phyloP scores from a whole-genome alignment of 345 rosid genomes.

The Aquilaria yunnanensis region DNA sequence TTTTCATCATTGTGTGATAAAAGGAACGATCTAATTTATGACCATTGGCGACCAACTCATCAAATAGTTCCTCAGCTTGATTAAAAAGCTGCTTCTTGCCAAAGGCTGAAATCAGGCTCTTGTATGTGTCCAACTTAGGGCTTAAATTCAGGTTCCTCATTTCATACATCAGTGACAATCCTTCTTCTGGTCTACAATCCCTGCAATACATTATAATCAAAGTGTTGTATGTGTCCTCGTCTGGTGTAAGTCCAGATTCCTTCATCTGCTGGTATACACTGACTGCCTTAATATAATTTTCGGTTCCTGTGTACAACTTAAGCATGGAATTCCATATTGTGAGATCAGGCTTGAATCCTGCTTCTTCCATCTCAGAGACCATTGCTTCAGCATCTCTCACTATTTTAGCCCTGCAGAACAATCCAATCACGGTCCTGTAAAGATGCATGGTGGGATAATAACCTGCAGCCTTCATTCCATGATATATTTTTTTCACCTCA shows the following conservation, averaged over 20 bases:
- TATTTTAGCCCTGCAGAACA: conserved; percentile 72
- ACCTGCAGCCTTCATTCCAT: conserved; percentile 95
- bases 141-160: conserved; percentile 69
- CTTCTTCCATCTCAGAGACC: conserved; percentile 90
- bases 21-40: conserved; percentile 81
- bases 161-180: conserved; percentile 61
- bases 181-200: conserved; percentile 85
- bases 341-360: conserved; percentile 77
- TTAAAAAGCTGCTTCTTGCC: conserved; percentile 63
- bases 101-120: conserved; percentile 88
- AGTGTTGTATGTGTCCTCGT: conserved; percentile 81
- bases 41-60: conserved; percentile 56
- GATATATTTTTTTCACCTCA: conserved; percentile 90
- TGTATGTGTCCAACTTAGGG: conserved; percentile 79
- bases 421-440: conserved; percentile 67
- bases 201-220: conserved; percentile 84
- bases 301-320: conserved; percentile 64
- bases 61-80: conserved; percentile 79
- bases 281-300: conserved; percentile 68
- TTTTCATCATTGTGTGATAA: conserved; percentile 91
- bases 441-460: conserved; percentile 93
- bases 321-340: conserved; percentile 88
- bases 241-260: conserved; percentile 66
- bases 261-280: conserved; percentile 65
- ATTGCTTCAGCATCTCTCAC: conserved; percentile 85